Conservation (phyloP, 1,284 basidiomycete species). For the Puccinia triticina region DNA sequence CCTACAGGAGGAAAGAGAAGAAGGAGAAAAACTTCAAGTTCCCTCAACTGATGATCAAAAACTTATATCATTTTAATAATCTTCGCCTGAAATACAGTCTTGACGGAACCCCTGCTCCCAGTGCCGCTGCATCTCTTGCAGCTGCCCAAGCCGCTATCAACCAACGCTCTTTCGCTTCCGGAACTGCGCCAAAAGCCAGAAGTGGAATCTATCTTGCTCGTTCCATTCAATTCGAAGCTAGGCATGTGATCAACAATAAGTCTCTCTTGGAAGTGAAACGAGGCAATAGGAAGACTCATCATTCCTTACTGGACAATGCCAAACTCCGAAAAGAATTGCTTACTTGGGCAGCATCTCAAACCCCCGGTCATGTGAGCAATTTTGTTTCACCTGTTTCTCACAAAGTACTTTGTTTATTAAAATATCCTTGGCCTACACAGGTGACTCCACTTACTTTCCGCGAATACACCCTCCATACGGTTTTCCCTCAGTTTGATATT, state of each 20-base stretch:
- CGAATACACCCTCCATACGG: background rate
- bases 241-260: background rate
- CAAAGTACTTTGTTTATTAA: too few relatives aligned
- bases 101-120: background rate
- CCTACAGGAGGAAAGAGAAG: background rate
- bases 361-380: constrained; percentile 1
- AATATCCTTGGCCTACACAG: background rate
- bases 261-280: background rate
- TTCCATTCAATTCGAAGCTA: constrained; percentile 2
- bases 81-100: background rate
- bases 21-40: constrained; percentile 1
- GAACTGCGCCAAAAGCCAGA: background rate
- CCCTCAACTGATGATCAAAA: background rate
- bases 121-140: background rate
- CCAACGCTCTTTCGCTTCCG: background rate
- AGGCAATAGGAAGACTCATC: background rate
- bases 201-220: background rate
- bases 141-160: background rate
- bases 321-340: background rate
- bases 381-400: too few relatives aligned
- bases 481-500: constrained; percentile 7
- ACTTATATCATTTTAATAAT: background rate
- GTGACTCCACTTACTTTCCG: background rate
- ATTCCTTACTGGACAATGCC: background rate
- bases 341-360: constrained; percentile 26